These are phyloP conservation scores for Lactarius trivialis DNA, from an alignment of 768 basidiomycete genomes.

Conservation along the genomic window DNA sequence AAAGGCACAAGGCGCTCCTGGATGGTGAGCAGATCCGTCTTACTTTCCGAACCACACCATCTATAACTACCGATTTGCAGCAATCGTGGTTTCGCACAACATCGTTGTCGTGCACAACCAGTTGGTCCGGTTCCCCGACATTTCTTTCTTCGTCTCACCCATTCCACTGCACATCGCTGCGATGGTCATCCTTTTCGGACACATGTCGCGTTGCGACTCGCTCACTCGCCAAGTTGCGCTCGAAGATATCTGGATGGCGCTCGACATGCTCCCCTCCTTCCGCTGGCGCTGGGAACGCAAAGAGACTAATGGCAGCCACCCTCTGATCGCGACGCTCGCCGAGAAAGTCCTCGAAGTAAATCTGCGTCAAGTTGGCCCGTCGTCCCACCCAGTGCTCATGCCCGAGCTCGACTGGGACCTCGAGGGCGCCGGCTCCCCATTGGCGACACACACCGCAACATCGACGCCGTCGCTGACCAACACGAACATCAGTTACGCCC, in stretches of 20 bases:
- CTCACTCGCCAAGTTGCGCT: slow-evolving; percentile 58
- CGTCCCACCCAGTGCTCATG: slow-evolving; percentile 34
- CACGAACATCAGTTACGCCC: slow-evolving; percentile 30
- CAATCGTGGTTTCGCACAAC: slow-evolving; percentile 83
- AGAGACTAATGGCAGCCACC: slow-evolving; percentile 71
- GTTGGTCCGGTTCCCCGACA: slow-evolving; percentile 78
- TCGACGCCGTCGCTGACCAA: slow-evolving; percentile 30
- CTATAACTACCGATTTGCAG: slow-evolving; percentile 31
- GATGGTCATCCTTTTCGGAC: slow-evolving; percentile 86
- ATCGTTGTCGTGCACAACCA: slow-evolving; percentile 80
- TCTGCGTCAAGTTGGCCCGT: slow-evolving; percentile 50
- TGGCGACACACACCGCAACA: slow-evolving; percentile 4
- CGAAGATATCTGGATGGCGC: slow-evolving; percentile 81
- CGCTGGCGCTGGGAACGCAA: slow-evolving; percentile 91
- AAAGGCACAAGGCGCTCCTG: slow-evolving; percentile 63
- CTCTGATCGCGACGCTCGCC: slow-evolving; percentile 76
- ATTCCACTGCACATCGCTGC: slow-evolving; percentile 86
- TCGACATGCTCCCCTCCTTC: slow-evolving; percentile 83
- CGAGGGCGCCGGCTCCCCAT: slow-evolving; percentile 26
- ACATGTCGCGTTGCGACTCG: slow-evolving; percentile 70
- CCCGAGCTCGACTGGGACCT: slow-evolving; percentile 42
- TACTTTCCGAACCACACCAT: neutral
- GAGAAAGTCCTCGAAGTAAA: slow-evolving; percentile 74
- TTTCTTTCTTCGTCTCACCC: slow-evolving; percentile 83
- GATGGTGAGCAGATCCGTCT: slow-evolving; percentile 53